Percentiles rank a stretch among this genome's conserved stretches.
phyloP scores from a whole-genome alignment of 192 early-diverging fungal species.

The Backusella mclennaniae region DNA sequence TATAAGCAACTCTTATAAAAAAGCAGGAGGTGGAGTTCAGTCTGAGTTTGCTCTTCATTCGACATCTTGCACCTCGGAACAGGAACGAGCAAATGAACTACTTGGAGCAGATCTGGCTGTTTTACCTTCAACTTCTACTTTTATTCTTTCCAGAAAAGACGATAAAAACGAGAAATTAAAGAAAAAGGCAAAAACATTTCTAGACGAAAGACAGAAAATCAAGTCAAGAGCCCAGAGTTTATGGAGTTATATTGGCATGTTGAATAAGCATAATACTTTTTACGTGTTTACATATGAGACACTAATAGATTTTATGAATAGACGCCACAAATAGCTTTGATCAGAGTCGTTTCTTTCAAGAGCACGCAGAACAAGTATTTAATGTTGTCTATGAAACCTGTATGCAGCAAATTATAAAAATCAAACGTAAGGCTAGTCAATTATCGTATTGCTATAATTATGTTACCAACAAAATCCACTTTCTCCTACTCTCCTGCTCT shows the following conservation, averaged over 20 bases:
- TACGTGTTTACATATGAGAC: background rate
- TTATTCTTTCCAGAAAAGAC: slow-evolving; percentile 31
- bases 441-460: slow-evolving; percentile 1
- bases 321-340: slow-evolving; percentile 69
- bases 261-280: background rate
- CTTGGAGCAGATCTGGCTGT: slow-evolving; percentile 7
- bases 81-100: background rate
- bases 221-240: slow-evolving; percentile 66
- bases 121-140: slow-evolving; percentile 22
- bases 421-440: slow-evolving; percentile 57
- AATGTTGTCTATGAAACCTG: slow-evolving; percentile 66
- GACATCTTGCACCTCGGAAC: background rate
- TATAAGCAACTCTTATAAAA: background rate
- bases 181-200: slow-evolving; percentile 72
- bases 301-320: slow-evolving; percentile 26
- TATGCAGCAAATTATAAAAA: slow-evolving; percentile 70
- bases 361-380: slow-evolving; percentile 70
- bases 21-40: background rate
- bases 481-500: background rate
- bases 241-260: slow-evolving; percentile 69
- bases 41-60: slow-evolving; percentile 1
- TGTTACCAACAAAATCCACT: slow-evolving; percentile 1
- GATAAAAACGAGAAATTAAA: slow-evolving; percentile 65
- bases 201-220: slow-evolving; percentile 75
- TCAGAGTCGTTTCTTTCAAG: slow-evolving; percentile 75